Evolutionary conservation across 805 yeast genomes (phyloP).

Genomic region (Lachancea thermotolerans): DNA sequence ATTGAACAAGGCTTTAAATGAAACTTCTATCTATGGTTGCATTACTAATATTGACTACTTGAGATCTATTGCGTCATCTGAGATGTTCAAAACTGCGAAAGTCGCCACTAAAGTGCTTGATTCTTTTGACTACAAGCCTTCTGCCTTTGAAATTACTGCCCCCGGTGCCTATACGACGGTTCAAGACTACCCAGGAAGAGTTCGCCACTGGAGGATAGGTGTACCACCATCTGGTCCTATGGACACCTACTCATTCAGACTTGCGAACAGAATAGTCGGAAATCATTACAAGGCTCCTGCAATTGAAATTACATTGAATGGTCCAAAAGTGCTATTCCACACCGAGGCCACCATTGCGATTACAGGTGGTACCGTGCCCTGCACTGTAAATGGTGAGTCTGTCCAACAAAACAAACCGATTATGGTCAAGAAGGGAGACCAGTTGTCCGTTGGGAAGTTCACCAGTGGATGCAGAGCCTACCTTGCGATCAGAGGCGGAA

Average conservation of each 20-base stretch:
- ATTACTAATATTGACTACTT: slow-evolving; percentile 85
- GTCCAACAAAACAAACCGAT: slow-evolving; percentile 70
- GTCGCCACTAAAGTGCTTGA: slow-evolving; percentile 87
- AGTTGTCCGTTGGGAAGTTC: slow-evolving; percentile 73
- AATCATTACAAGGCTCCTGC: slow-evolving; percentile 80
- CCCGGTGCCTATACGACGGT: slow-evolving; percentile 97
- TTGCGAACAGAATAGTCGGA: slow-evolving; percentile 88
- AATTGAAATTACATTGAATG: slow-evolving; percentile 78
- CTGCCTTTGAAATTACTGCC: slow-evolving; percentile 73
- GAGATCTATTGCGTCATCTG: slow-evolving; percentile 74
- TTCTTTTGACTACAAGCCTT: slow-evolving; percentile 67
- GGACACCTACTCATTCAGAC: slow-evolving; percentile 86
- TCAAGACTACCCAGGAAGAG: slow-evolving; percentile 92
- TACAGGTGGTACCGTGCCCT: slow-evolving; percentile 77
- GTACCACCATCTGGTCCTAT: slow-evolving; percentile 99
- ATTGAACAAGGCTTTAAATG: slow-evolving; percentile 72
- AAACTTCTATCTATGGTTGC: slow-evolving; percentile 85
- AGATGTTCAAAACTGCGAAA: slow-evolving; percentile 75
- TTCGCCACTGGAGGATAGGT: slow-evolving; percentile 61
- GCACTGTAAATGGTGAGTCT: slow-evolving; percentile 54
- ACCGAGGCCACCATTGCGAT: slow-evolving; percentile 69
- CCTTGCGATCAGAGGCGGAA: slow-evolving; percentile 84
- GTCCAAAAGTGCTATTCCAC: slow-evolving; percentile 84
- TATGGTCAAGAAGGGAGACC: slow-evolving; percentile 64
- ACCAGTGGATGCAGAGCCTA: slow-evolving; percentile 82